phyloP scores from a whole-genome alignment of 2,329 filamentous ascomycete species.

The Phialemoniopsis sp. region DNA sequence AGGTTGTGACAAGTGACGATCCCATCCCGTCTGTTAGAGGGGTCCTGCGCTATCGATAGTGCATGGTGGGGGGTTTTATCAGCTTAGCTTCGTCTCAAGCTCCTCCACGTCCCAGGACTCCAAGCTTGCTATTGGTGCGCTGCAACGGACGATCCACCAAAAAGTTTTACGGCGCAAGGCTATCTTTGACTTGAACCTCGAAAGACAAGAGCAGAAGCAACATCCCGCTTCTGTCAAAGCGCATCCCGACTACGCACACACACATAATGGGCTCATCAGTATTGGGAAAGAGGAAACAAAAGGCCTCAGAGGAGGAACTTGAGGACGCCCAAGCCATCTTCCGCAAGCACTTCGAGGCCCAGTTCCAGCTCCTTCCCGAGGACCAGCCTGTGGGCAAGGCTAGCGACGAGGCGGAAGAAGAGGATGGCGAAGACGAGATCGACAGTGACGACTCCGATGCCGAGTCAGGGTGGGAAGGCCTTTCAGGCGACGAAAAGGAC shows the following conservation, averaged over 20 bases:
- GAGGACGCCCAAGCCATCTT: conserved; percentile 71
- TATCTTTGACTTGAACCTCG: no score
- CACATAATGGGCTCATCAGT: conserved; percentile 34
- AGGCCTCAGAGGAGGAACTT: conserved; percentile 17
- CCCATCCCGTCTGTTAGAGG: not conserved
- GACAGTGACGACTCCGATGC: conserved; percentile 21
- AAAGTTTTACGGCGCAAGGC: not conserved
- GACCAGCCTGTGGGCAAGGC: conserved; percentile 15
- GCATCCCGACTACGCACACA: no score
- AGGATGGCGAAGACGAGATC: conserved; percentile 18
- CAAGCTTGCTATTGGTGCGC: no score
- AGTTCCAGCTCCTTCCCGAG: conserved; percentile 69
- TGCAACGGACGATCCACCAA: no score
- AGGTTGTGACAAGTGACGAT: no score
- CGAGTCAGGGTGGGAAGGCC: conserved; percentile 56
- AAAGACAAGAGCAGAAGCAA: no score
- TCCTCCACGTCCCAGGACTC: no score
- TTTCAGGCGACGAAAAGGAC: conserved; percentile 49
- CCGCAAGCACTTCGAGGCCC: conserved; percentile 79
- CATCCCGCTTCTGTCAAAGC: no score
- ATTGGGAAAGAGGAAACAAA: conserved; percentile 47
- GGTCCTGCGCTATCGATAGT: no score
- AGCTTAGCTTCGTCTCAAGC: no score
- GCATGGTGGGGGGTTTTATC: no score
- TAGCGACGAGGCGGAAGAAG: conserved; percentile 30